Evolutionary conservation across 257 asterid genomes (phyloP).

Genomic region (Buddleja alternifolia): DNA sequence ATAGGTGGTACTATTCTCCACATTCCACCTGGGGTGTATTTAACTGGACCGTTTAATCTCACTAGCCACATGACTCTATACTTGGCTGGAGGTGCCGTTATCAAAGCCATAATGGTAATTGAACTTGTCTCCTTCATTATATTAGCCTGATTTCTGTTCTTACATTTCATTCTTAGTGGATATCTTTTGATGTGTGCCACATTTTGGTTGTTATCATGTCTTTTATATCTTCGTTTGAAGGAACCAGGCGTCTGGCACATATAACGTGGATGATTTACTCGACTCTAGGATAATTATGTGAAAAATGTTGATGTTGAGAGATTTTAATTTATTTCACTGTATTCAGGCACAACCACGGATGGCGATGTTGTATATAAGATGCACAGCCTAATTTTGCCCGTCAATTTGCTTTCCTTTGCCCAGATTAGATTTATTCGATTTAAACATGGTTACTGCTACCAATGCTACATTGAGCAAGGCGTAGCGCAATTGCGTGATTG

Average conservation of each 20-base stretch:
- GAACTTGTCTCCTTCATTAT: background rate
- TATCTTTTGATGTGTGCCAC: slow-evolving; percentile 5
- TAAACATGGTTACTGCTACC: background rate
- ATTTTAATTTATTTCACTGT: background rate
- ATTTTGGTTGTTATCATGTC: background rate
- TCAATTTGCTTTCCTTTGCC: background rate
- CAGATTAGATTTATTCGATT: background rate
- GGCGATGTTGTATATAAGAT: slow-evolving; percentile 4
- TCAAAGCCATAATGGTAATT: slow-evolving; percentile 74
- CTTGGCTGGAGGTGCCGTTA: slow-evolving; percentile 77
- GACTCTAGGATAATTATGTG: slow-evolving; percentile 6
- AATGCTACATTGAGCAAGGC: background rate
- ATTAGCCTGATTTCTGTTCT: background rate
- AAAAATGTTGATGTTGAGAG: background rate
- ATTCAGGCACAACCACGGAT: background rate
- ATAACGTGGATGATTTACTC: background rate
- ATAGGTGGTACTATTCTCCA: slow-evolving; percentile 78
- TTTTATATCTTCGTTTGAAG: slow-evolving; percentile 10
- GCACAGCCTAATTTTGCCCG: too few relatives aligned
- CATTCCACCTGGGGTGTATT: slow-evolving; percentile 76
- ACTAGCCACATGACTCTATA: slow-evolving; percentile 91
- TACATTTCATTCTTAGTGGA: background rate
- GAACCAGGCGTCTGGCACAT: background rate
- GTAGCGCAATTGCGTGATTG: background rate
- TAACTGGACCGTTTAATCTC: slow-evolving; percentile 85